A percentile compares a stretch with the other conserved stretches of the same genome.
Evolutionary conservation across 2,329 filamentous ascomycete genomes (phyloP).

Genomic region (Pseudopyrenochaeta lycopersici): DNA sequence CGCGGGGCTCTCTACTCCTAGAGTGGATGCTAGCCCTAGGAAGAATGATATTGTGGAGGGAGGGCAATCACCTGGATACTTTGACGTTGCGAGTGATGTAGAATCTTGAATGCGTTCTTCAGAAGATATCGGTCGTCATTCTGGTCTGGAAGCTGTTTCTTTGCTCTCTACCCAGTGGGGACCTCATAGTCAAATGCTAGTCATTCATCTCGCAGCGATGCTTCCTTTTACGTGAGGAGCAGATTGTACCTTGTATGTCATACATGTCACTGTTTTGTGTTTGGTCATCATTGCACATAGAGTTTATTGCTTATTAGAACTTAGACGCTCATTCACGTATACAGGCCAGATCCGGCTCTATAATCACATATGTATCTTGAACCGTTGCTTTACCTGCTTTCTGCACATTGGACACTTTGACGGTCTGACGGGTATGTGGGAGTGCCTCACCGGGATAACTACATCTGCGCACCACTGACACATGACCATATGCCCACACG

Average conservation of each 20-base stretch:
- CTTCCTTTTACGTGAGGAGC: no score
- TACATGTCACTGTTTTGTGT: not conserved
- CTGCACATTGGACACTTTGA: conserved; percentile 58
- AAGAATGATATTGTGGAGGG: conserved; percentile 9
- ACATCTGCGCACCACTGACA: conserved; percentile 65
- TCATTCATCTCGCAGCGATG: no score
- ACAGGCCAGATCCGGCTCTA: not conserved
- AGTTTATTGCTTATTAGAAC: not conserved
- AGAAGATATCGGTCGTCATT: no score
- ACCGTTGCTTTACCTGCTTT: conserved; percentile 56
- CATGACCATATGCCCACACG: conserved; percentile 65
- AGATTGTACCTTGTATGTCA: no score
- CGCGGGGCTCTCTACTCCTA: conserved; percentile 29
- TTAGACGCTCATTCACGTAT: not conserved
- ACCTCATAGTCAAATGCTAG: no score
- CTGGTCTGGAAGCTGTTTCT: no score
- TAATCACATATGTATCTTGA: conserved; percentile 45
- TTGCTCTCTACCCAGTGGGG: no score
- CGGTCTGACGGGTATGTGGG: conserved; percentile 50
- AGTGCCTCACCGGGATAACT: conserved; percentile 55
- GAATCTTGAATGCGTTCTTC: not conserved
- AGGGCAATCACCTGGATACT: conserved; percentile 23
- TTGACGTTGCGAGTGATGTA: conserved; percentile 25
- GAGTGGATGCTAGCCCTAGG: conserved; percentile 7
- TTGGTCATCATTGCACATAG: not conserved